Evolutionary conservation across 805 yeast genomes (phyloP), one percentile per base, ranked within the genome.

Genomic region (Huiozyma naganishii): DNA sequence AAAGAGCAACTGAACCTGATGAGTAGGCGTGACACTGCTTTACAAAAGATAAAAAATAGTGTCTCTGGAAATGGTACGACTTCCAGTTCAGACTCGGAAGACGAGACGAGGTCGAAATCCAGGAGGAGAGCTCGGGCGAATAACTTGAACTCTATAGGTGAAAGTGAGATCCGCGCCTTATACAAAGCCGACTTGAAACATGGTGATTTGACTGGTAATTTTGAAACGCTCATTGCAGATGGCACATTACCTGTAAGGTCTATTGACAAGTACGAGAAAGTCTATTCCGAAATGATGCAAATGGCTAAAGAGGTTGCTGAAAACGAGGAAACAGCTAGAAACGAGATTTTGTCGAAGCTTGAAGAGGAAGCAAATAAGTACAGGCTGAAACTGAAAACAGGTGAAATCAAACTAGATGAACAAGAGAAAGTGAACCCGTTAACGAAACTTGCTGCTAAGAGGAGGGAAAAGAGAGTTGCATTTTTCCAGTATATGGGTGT

Each of bases 1-100:
- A 80, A 87, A 57, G 90, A 88, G 53, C 97, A 92, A 63, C 79
- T 92, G 52, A 87, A 87, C 50, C 76, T 92, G 81, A 83, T 78
- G 57, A 77, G 83, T 32, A 77, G 95, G 59, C 76, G 95, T 55
- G 78, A 84, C 46, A 80, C 82, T 28, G 87, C 92, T 1, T 73
- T 80, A 42, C 74, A 74, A 48, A 77, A 74, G 53, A 76, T 80
- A 47, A 72, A 72, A 48, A 57, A 58, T 41, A 59, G 61, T 45
- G 64, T 62, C 3, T 66, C 66, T 28, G 74, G 70, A 9, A 46
- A 23, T n/a, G 29, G 23, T 34, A 69, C 65, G 35, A 68, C 63
- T 13, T 71, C 59, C 13, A 62, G 54, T 9, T 50, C 54, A 8
- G 71, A 61, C 36, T 71, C 65, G 32, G 70, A 62, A 41, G 67